Evolutionary conservation across 106 monocot genomes (phyloP), one percentile per base, ranked within the genome.

Genomic region (Agapanthus africanus): DNA sequence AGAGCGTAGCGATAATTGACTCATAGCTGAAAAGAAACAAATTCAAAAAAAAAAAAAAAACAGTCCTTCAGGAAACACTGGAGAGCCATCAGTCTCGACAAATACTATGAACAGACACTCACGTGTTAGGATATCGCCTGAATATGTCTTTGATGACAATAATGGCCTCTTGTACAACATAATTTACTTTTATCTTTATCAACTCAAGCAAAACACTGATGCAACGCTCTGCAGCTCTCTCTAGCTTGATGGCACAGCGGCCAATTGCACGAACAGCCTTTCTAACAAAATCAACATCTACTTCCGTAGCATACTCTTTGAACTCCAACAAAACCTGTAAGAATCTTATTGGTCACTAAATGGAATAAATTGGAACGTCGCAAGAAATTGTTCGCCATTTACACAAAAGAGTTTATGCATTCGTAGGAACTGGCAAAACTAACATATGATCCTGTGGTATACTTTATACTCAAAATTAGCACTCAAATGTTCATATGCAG

Each of bases 281-380:
- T 70, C 97, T 78, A 59, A 99, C 97, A 87, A 99, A 99, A 75
- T 99, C 97, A 1, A 99, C 93, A 99, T 99, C 97, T 39, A 99
- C 97, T 87, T 99, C 97, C 34, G 97, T 99, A 25, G 97, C 97
- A 85, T 99, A 99, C 38, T 99, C 97, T 84, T 99, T 99, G 69
- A 99, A 93, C 74, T 99, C 97, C 86, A 99, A 81, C 23, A 99
- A 51, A 79, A 99, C 93, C 97, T 99, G 75, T 26, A 73, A 59
- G 35, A 18, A 74, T 39, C 40, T 40, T 31, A 52, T 73, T 37
- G 69, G n/a, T 28, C n/a, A 51, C 63, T 70, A 27, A 36, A 65
- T 39, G 39, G 11, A 26, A 40, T 6, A 63, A 21, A 65, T 28
- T 40, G 64, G 64, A 38, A 6, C 0, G 36, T 61, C 22, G 38